Evolutionary conservation across 139 green algal genomes (phyloP), one percentile per base, ranked within the genome.

Genomic region (Closterium sp.): DNA sequence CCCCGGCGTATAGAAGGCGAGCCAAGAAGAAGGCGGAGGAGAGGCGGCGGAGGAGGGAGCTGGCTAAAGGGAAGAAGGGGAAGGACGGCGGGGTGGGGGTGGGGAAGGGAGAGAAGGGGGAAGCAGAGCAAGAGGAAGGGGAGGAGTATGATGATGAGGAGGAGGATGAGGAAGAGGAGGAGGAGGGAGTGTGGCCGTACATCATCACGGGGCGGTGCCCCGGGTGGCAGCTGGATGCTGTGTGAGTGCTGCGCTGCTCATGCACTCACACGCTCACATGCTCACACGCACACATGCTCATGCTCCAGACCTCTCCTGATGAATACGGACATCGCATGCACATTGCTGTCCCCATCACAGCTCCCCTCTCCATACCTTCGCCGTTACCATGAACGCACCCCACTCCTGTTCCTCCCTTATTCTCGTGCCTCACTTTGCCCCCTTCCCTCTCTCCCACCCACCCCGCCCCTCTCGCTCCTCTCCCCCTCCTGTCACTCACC

Each of bases 131-230:
- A 79, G 17, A 27, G 17, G 62, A 79, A 79, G 62, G 19, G 4
- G 62, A 24, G 17, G 62, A 79, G 17, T 22, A 79, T 2, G 62
- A 79, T 22, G 62, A 79, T 11, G 62, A 79, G 62, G 62, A 79
- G 1, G 62, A 79, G 62, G 62, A 89, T 7, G n/a, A 90, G 28
- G 70, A 85, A 1, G n/a, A 86, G 70, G 30, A 17, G 86, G 86
- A 89, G 31, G 86, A 34, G 70, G 88, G 70, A 84, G 29, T 50
- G 29, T 90, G 88, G 88, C 88, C 88, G 70, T 90, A 90, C 88
- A 90, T 90, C 70, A 62, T 90, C 24, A 19, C 10, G 10, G 70
- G 27, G 88, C 28, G 28, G 3, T 90, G 88, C 11, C 38, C 62
- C 19, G 88, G 88, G n/a, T 86, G 29, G n/a, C 38, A 90, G 24